Base-by-base conservation (phyloP, 75 land plant species). In the Selaginella moellendorffii region DNA sequence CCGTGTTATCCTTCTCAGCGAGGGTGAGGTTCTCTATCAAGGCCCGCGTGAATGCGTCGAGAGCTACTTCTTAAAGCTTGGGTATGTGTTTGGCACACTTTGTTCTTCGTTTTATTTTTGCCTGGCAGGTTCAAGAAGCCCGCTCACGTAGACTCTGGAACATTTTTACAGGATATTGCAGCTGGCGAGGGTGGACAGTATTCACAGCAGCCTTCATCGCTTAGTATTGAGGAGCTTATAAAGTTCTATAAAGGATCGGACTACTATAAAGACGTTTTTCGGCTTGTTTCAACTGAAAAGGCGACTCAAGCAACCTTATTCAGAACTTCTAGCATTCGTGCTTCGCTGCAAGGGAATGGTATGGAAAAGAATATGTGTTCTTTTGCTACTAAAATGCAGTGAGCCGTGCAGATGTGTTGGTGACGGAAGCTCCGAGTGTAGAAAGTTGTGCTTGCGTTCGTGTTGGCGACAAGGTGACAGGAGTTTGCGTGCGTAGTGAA, bases 151-250 rank as follows among this genome's bases (percentile, higher is more conserved):
- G 78, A 79, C 67, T 64, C 71, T 22, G 61, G 70, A 30, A 78
- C 71, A 28, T 79, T 79, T 61, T 74, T 79, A 28, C 79, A 79
- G 61, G 81, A 79, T 29, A 64, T 79, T 54, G 66, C 72, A 9
- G 63, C 77, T 31, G 77, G 72, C 29, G 67, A 74, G 25, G 80
- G 80, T 27, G 65, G 46, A 17, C 73, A 63, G 46, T 78, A 69
- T 69, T 17, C 69, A 26, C 5, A 14, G 26, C 65, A 23, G 53
- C 69, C 56, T 25, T 26, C 46, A 36, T 36, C 46, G 5, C 46
- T 36, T 5, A 36, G 10, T 36, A 14, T 36, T 56, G 24, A 56
- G 5, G n/a, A 56, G 59, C 2, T 56, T 8, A 19, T 19, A 21
- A 8, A 2, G 9, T 19, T 8, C 19, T 56, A 56, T 19, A 56